These are phyloP conservation scores for Tylopilus felleus DNA, from an alignment of 768 basidiomycete species.

Conservation along the genomic window DNA sequence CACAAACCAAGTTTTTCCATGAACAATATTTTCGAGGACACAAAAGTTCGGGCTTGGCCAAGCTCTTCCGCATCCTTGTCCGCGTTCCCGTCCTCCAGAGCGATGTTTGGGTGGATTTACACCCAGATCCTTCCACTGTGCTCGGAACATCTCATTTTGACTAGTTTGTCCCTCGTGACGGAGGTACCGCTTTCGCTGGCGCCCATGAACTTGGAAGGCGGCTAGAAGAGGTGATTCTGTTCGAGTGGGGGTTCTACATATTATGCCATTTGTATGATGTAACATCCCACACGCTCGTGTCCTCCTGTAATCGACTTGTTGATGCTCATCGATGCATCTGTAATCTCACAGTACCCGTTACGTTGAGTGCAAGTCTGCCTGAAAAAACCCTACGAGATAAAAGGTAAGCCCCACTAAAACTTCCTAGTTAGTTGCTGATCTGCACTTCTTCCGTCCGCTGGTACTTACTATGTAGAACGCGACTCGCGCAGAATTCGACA, in stretches of 20 bases:
- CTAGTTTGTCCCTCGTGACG: slow-evolving; percentile 40
- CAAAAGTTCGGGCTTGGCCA: slow-evolving; percentile 88
- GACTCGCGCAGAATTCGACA: too few species aligned
- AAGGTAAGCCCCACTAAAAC: too few species aligned
- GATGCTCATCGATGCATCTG: background rate
- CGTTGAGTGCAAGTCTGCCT: too few species aligned
- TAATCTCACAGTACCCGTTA: too few species aligned
- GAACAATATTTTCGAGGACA: slow-evolving; percentile 86
- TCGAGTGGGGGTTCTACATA: slow-evolving; percentile 37
- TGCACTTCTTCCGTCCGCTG: too few species aligned
- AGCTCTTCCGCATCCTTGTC: slow-evolving; percentile 83
- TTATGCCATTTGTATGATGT: background rate
- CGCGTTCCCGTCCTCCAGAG: slow-evolving; percentile 94
- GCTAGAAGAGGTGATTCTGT: slow-evolving; percentile 35
- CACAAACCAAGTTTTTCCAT: slow-evolving; percentile 14
- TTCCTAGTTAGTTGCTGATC: too few species aligned
- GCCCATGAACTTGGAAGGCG: slow-evolving; percentile 56
- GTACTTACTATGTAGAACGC: too few species aligned
- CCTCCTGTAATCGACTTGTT: background rate
- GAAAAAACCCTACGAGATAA: too few species aligned
- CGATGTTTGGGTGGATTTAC: slow-evolving; percentile 37
- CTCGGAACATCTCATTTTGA: slow-evolving; percentile 41
- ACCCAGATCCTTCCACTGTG: slow-evolving; percentile 34
- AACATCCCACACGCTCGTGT: background rate
- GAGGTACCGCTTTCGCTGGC: slow-evolving; percentile 72